Evolutionary conservation across 2,329 filamentous ascomycete genomes (phyloP), one percentile per base, ranked within the genome.

Genomic region (Verticillium tricorpus): DNA sequence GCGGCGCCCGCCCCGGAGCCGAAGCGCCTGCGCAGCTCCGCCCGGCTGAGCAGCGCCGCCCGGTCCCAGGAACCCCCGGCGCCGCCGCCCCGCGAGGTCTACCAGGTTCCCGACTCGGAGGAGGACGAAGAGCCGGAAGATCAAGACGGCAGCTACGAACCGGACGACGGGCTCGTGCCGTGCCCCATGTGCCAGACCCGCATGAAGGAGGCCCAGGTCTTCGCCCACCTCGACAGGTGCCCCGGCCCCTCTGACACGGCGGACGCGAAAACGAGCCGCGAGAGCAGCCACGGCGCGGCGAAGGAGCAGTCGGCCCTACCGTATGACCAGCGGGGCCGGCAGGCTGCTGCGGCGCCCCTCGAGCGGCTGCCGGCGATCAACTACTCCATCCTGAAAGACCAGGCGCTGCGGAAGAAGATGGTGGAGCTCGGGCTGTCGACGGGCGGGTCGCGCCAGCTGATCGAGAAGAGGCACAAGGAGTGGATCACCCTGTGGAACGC

Each of bases 401-500:
- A 76, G 0, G 84, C 85, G 2, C 79, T 99, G 59, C 86, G 88
- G 57, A 95, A 91, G 71, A 98, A 97, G 75, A 78, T 99, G 52
- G 74, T 80, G 19, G 92, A 97, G 2, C 80, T 95, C 1, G 92
- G 93, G 1, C 88, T 98, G 61, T 89, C 92, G 0, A 84, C 82
- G 11, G 81, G 78, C 63, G 95, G 95, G 1, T 75, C 82, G 0
- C 89, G 89, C 56, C 78, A 82, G 56, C 80, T 93, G 1, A 80
- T 98, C 60, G 89, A 94, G 72, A 85, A 83, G 66, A 85, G 96
- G 19, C 93, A 98, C 70, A 91, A 86, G 28, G 95, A 99, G 74
- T 99, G 93, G 93, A 83, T 95, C 59, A 97, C 95, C 40, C 78
- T 99, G 19, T 97, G 92, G 90, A 99, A 99, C 73, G 91, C 96